These are phyloP conservation scores for Leccinum imitatum DNA, from an alignment of 768 basidiomycete genomes.

Conservation along the genomic window DNA sequence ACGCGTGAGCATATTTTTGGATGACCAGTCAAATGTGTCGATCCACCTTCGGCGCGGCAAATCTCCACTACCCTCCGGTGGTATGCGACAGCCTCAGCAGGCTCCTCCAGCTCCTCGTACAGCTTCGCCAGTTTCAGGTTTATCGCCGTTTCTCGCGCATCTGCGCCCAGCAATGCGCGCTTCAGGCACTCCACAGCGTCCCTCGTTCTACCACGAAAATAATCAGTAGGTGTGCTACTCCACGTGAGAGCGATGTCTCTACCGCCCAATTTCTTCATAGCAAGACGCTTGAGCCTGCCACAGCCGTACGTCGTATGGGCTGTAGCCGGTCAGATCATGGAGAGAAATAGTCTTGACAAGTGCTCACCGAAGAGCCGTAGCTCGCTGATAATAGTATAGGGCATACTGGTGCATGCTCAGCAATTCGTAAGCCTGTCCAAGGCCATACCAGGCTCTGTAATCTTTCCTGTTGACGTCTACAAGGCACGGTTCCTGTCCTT, in stretches of 20 bases:
- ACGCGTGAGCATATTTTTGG: slow-evolving; percentile 15
- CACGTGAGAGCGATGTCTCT: slow-evolving; percentile 19
- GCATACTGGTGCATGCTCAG: slow-evolving; percentile 97
- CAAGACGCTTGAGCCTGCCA: slow-evolving; percentile 95
- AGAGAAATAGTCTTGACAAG: neutral
- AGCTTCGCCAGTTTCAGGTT: slow-evolving; percentile 74
- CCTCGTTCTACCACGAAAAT: slow-evolving; percentile 50
- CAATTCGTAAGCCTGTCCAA: slow-evolving; percentile 97
- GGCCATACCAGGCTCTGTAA: slow-evolving; percentile 97
- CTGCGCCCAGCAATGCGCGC: slow-evolving; percentile 81
- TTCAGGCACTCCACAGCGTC: slow-evolving; percentile 93
- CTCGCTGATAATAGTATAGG: slow-evolving; percentile 93
- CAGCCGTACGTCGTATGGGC: slow-evolving; percentile 93
- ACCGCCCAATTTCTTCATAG: slow-evolving; percentile 91
- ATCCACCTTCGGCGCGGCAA: slow-evolving; percentile 47
- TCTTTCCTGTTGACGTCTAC: slow-evolving; percentile 95
- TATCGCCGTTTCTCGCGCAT: slow-evolving; percentile 72
- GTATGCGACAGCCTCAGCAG: slow-evolving; percentile 68
- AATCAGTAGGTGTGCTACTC: slow-evolving; percentile 4
- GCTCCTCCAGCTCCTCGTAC: slow-evolving; percentile 65
- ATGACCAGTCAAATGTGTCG: slow-evolving; percentile 8
- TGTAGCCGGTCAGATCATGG: slow-evolving; percentile 29
- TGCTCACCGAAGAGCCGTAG: slow-evolving; percentile 81
- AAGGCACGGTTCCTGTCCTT: neutral
- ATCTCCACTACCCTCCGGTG: slow-evolving; percentile 80